Evolutionary conservation across 441 rosid genomes (phyloP).

Genomic region (Erodium texanum): DNA sequence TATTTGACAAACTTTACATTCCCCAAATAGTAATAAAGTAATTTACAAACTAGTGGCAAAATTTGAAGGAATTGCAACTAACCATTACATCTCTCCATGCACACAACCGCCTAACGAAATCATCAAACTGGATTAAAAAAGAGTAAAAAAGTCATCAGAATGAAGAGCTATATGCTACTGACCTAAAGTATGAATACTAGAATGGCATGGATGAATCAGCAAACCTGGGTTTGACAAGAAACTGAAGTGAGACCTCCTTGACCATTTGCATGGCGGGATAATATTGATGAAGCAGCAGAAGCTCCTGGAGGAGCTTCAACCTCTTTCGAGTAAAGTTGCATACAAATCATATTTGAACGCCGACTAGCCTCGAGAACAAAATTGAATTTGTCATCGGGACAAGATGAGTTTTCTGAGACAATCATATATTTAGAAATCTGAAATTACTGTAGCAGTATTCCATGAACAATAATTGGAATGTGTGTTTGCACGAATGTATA

Average conservation of each 20-base stretch:
- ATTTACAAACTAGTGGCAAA: constrained; percentile 6
- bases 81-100: constrained; percentile 96
- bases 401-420: constrained; percentile 62
- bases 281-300: constrained; percentile 68
- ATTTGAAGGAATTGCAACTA: constrained; percentile 21
- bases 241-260: constrained; percentile 36
- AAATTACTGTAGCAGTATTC: constrained; percentile 4
- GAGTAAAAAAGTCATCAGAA: constrained; percentile 7
- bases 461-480: no score
- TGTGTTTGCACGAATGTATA: not conserved
- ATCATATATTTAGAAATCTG: constrained; percentile 33
- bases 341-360: constrained; percentile 71
- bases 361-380: constrained; percentile 78
- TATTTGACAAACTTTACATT: not conserved
- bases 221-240: constrained; percentile 54
- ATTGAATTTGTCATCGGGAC: constrained; percentile 49
- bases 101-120: constrained; percentile 65
- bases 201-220: constrained; percentile 13
- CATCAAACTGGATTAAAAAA: constrained; percentile 43
- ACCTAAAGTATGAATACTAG: constrained; percentile 6
- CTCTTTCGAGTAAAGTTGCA: constrained; percentile 73
- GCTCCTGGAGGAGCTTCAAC: constrained; percentile 71
- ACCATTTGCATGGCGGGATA: constrained; percentile 55
- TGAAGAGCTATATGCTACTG: constrained; percentile 6
- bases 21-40: constrained; percentile 1